These are phyloP conservation scores for Prunus mume DNA, from an alignment of 306 rosid species.

Conservation along the genomic window DNA sequence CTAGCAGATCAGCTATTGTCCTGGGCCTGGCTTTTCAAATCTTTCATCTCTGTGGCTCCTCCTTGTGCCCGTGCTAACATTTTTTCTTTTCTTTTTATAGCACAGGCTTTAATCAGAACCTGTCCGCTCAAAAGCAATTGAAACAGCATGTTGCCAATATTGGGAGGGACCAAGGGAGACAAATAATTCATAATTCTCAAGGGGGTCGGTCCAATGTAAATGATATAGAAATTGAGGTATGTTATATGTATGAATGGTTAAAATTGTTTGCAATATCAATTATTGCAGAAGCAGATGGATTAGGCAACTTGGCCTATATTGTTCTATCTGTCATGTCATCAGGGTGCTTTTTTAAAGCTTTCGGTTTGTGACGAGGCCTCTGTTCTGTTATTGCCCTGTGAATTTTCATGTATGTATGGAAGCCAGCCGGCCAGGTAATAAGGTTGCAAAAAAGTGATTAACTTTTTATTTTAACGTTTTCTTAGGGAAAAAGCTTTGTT, in stretches of 20 bases:
- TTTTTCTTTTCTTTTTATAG: too few species aligned
- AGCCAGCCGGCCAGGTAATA: neutral
- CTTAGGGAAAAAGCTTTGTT: neutral
- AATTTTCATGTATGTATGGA: neutral
- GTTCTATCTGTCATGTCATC: neutral
- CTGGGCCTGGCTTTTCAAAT: constrained; percentile 1
- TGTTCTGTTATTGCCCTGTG: neutral
- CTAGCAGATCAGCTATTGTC: too few species aligned
- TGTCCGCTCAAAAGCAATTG: constrained; percentile 5
- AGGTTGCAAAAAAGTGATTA: constrained; percentile 6
- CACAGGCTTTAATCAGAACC: constrained; percentile 12
- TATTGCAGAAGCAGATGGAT: too few species aligned
- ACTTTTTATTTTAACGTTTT: constrained; percentile 2
- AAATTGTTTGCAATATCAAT: too few species aligned
- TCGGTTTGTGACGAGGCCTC: constrained; percentile 1
- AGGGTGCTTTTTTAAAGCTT: constrained; percentile 9
- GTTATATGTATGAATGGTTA: too few species aligned
- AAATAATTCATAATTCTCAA: neutral
- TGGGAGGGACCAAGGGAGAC: neutral
- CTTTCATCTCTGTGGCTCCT: neutral
- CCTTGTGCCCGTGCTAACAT: neutral
- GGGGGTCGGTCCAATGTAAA: too few species aligned
- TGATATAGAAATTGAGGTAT: too few species aligned
- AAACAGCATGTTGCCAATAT: neutral
- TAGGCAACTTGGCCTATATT: too few species aligned